These are phyloP conservation scores for Pyricularia grisea DNA, from an alignment of 2,329 filamentous ascomycete genomes.

Conservation along the genomic window DNA sequence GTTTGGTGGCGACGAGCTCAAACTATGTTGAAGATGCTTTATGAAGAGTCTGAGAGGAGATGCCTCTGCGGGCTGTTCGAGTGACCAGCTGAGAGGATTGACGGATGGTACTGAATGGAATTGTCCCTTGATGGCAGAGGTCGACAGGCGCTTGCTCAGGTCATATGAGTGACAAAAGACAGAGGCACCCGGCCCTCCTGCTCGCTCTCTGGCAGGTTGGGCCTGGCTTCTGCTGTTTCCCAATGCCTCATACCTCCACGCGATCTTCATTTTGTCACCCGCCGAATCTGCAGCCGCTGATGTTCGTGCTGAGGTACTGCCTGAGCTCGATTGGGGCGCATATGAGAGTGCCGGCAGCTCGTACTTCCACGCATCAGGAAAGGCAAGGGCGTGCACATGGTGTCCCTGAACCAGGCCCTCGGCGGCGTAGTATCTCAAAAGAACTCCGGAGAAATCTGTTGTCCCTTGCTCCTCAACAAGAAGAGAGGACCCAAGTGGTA, in stretches of 20 bases:
- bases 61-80: conserved; percentile 8
- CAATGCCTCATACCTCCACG: conserved; percentile 89
- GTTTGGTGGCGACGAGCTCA: conserved; percentile 46
- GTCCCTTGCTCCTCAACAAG: conserved; percentile 84
- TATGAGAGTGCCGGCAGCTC: conserved; percentile 69
- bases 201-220: conserved; percentile 9
- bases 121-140: conserved; percentile 37
- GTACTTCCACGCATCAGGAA: conserved; percentile 69
- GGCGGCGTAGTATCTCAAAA: conserved; percentile 83
- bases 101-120: conserved; percentile 40
- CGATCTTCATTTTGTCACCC: conserved; percentile 91
- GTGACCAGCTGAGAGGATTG: conserved; percentile 25
- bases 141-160: conserved; percentile 53
- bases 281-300: conserved; percentile 11
- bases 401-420: conserved; percentile 91
- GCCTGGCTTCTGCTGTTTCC: conserved; percentile 37
- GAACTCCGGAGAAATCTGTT: conserved; percentile 81
- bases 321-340: conserved; percentile 24
- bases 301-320: conserved; percentile 18
- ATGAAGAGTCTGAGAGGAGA: conserved; percentile 56
- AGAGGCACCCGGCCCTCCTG: conserved; percentile 12
- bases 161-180: conserved; percentile 67
- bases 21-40: conserved; percentile 41
- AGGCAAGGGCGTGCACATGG: conserved; percentile 73
- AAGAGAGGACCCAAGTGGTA: conserved; percentile 72